Base-by-base conservation (phyloP, 768 basidiomycete genomes). In the Cubamyces sp. region DNA sequence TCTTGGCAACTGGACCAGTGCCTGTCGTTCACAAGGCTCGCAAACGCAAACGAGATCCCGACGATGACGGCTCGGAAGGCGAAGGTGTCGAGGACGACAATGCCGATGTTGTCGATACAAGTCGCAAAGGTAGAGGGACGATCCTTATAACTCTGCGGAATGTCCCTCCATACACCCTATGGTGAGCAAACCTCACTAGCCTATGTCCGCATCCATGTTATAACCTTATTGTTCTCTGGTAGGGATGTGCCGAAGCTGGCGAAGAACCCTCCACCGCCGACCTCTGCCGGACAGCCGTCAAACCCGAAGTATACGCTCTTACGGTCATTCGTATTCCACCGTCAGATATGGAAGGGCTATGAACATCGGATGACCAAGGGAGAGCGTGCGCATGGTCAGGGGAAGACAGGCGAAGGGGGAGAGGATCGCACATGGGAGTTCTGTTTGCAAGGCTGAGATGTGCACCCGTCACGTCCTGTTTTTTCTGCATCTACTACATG, bases 291-390 rank as follows among this genome's bases (percentile, higher is more conserved):
- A 46, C 76, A 78, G 41, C 74, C 76, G 3, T 74, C 77, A n/a
- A 90, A 88, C 70, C 90, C 92, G 5, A 76, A 74, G 5, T 98
- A 90, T 71, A 81, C 74, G 2, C 80, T 90, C 12, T 72, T 94
- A 18, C 84, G 92, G 28, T 96, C 94, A 0, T 98, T 96, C 73
- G 78, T 73, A 18, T 98, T 98, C 71, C 77, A 85, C 43, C 79
- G 91, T 43, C 73, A 73, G 11, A 64, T 77, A 0, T 98, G 94
- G 86, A 84, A 82, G 50, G 94, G 92, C 1, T 98, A 98, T 68
- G 88, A 88, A 67, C 96, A 98, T 73, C 79, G 92, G n/a, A 90
- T 96, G 87, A 97, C 96, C 3, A 90, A 94, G 70, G 96, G 96
- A 5, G 92, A 84, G 77, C 81, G 84, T 72, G 91, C 73, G 0